Base-by-base conservation (phyloP, 83 land plant genomes). In the Thuja plicata region DNA sequence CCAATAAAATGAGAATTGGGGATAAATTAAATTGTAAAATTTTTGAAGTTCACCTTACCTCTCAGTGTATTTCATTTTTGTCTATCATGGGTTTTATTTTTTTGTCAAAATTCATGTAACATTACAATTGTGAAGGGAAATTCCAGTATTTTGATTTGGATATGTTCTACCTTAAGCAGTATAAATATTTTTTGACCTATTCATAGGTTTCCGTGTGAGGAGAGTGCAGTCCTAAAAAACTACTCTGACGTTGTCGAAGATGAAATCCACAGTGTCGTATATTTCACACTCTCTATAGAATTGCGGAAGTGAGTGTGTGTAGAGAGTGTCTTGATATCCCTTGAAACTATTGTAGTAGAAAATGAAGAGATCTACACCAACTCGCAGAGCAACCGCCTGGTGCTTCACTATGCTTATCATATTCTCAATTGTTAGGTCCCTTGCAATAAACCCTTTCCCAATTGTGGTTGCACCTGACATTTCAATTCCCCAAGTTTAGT, bases 391-490 rank as follows among this genome's bases (percentile, higher is more conserved):
- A 17, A 93, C 94, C 0, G 94, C 94, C 70, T 93, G 94, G 83
- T 91, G 91, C 90, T 93, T 93, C 16, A 19, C 88, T 37, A 91
- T 86, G 0, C 94, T 92, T 3, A 92, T 92, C 27, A 91, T 93
- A 90, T 93, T 93, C 57, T 84, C 17, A 73, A 93, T 88, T 45
- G 43, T 62, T 35, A 93, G 90, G 87, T 93, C 91, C 85, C 54
- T 60, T 8, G 89, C 94, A 16, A 93, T 84, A 90, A 93, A 93
- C 0, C 94, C 93, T 8, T 85, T 85, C 5, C 92, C 94, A 8
- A 45, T 46, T 8, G 86, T 90, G 50, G 89, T 92, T 93, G 91
- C 37, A 24, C 32, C n/a, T n/a, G n/a, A 32, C 8, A 79, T 79
- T 79, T 17, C 83, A 38, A 40, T 62, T 24, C 38, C 19, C 38